Evolutionary conservation across 2,329 filamentous ascomycete species (phyloP).

Genomic region (Plectosphaerella cucumerina): DNA sequence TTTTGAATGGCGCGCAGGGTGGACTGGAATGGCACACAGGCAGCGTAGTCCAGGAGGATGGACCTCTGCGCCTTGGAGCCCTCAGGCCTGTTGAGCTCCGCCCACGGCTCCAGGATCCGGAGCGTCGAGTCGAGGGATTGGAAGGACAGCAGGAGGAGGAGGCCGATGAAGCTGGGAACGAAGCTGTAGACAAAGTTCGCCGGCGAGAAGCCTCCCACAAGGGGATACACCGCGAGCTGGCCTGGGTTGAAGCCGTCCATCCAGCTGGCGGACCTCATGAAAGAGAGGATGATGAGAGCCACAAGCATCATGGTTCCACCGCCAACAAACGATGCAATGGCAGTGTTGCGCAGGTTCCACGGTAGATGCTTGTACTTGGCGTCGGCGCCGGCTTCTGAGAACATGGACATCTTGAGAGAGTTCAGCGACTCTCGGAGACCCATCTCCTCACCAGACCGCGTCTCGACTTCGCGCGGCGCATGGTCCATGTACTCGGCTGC

Average conservation of each 20-base stretch:
- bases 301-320: slow-evolving; percentile 57
- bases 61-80: slow-evolving; percentile 60
- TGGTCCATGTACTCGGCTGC: slow-evolving; percentile 37
- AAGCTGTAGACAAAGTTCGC: slow-evolving; percentile 87
- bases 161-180: slow-evolving; percentile 63
- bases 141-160: slow-evolving; percentile 63
- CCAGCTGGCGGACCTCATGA: slow-evolving; percentile 64
- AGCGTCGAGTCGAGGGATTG: slow-evolving; percentile 63
- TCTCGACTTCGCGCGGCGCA: slow-evolving; percentile 12
- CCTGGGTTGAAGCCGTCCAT: slow-evolving; percentile 67
- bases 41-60: slow-evolving; percentile 67
- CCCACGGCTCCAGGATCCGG: slow-evolving; percentile 66
- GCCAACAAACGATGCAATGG: slow-evolving; percentile 63
- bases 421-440: slow-evolving; percentile 13
- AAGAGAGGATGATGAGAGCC: slow-evolving; percentile 73
- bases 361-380: slow-evolving; percentile 61
- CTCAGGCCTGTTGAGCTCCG: slow-evolving; percentile 50
- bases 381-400: slow-evolving; percentile 40
- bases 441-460: slow-evolving; percentile 16
- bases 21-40: slow-evolving; percentile 58
- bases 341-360: slow-evolving; percentile 67
- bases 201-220: slow-evolving; percentile 66
- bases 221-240: slow-evolving; percentile 54
- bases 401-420: slow-evolving; percentile 28
- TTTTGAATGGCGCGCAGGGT: slow-evolving; percentile 55